phyloP scores from a whole-genome alignment of 202 grass and related monocot species.

The Dendrocalamus latiflorus region DNA sequence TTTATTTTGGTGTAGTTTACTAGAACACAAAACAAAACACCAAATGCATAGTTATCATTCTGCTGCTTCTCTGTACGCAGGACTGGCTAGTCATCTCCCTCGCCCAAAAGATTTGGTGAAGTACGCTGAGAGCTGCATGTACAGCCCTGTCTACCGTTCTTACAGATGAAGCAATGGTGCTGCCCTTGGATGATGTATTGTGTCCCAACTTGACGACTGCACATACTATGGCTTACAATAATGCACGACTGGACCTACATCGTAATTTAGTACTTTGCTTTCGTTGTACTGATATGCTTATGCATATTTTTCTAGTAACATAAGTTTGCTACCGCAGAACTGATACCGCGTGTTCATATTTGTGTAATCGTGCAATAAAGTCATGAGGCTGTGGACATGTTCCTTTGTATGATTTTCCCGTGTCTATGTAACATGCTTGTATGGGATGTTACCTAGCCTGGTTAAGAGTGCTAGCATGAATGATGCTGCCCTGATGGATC shows the following conservation, averaged over 20 bases:
- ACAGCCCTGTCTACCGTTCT: conserved; percentile 65
- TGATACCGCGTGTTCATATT: not conserved
- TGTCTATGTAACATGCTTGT: not conserved
- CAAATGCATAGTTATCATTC: not conserved
- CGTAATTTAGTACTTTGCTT: not conserved
- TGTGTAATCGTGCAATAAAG: not conserved
- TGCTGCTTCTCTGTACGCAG: conserved; percentile 25
- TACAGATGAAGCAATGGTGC: conserved; percentile 39
- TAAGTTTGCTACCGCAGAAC: not conserved
- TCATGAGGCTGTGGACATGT: not conserved
- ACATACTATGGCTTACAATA: not conserved
- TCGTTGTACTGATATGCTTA: not conserved
- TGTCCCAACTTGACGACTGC: not conserved
- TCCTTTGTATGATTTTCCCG: not conserved
- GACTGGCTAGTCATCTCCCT: conserved; percentile 72
- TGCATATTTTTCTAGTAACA: not conserved
- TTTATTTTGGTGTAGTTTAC: not conserved
- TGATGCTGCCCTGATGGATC: not conserved
- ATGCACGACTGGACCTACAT: not conserved
- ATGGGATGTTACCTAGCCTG: too few species aligned
- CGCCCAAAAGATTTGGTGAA: conserved; percentile 63
- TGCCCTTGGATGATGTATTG: not conserved
- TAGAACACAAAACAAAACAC: not conserved
- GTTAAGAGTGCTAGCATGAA: not conserved
- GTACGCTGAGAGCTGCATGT: conserved; percentile 84